phyloP scores from a whole-genome alignment of 345 rosid species.

The Eucalyptus pauciflora region DNA sequence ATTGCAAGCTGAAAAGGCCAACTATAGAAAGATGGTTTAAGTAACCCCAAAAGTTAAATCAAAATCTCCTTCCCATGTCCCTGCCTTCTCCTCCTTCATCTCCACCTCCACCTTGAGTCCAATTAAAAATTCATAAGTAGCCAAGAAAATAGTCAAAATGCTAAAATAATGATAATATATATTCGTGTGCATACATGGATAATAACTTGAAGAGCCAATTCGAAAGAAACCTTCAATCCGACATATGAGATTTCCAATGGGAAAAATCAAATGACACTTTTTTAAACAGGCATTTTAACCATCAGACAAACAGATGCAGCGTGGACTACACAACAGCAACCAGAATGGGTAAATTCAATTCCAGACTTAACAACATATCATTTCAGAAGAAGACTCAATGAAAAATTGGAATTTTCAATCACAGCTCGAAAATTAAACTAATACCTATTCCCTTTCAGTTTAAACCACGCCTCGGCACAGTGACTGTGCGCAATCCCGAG shows the following conservation, averaged over 20 bases:
- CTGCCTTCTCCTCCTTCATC: not conserved
- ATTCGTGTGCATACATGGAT: not conserved
- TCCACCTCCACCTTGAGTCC: not conserved
- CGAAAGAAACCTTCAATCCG: not conserved
- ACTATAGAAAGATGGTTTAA: not conserved
- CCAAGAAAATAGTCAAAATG: not conserved
- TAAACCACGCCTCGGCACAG: constrained; percentile 95
- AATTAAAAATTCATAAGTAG: not conserved
- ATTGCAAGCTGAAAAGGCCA: not conserved
- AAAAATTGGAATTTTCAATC: not conserved
- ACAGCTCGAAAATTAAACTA: not conserved
- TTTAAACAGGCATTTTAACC: not conserved
- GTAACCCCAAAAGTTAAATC: not conserved
- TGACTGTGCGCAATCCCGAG: constrained; percentile 71
- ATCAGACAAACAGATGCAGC: not conserved
- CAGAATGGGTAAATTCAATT: not conserved
- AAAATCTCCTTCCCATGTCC: not conserved
- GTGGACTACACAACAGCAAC: not conserved
- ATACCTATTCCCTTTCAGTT: constrained; percentile 86
- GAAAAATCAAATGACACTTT: not conserved
- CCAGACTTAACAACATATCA: not conserved
- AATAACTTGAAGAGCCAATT: not conserved
- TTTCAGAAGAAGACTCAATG: not conserved
- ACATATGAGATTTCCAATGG: not conserved
- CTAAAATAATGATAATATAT: not conserved